Base-by-base conservation (phyloP, 208 protist genomes). In the Spongospora subterranea region DNA sequence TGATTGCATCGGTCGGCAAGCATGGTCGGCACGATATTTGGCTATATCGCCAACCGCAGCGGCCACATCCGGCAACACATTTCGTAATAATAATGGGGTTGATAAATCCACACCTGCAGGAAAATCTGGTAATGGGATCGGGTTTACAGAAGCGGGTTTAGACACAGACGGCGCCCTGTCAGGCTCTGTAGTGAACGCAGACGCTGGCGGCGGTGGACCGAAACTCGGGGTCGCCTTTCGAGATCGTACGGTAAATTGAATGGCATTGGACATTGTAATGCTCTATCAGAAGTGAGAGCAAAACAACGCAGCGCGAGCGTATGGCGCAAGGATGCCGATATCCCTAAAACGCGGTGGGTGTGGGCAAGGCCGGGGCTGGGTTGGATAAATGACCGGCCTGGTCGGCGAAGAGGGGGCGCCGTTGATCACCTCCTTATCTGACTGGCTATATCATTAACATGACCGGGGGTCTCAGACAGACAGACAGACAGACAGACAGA, bases 51-150 rank as follows among this genome's bases (percentile, higher is more conserved):
- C 54, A n/a, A 35, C 71, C 17, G 71, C 71, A n/a, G n/a, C 71
- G 6, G 17, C 11, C 6, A 82, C 71, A 43, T 43, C 71, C 35
- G 71, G 35, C 17, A 39, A 20, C 17, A 35, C 35, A 43, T 82
- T 82, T 20, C 71, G 71, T n/a, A 82, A n/a, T 6, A 82, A n/a
- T 35, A 82, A 45, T 20, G 71, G 71, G 17, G 71, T 82, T 6
- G 6, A 6, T 6, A 20, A 6, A 13, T 6, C 6, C 17, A 82
- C 71, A 13, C 71, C 71, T 17, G n/a, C 71, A n/a, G 17, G 35
- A 6, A 35, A 43, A 20, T 6, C 6, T 43, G 71, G 71, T n/a
- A 82, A 17, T 20, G 71, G 71, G 71, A 82, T 82, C 17, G 71
- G 35, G 13, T 6, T 35, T 6, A 82, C 71, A 6, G 6, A 20